A percentile compares a stretch with the other conserved stretches of the same genome.
These are phyloP conservation scores for Nepenthes alata DNA, from an alignment of 179 eudicot genomes.

Conservation along the genomic window DNA sequence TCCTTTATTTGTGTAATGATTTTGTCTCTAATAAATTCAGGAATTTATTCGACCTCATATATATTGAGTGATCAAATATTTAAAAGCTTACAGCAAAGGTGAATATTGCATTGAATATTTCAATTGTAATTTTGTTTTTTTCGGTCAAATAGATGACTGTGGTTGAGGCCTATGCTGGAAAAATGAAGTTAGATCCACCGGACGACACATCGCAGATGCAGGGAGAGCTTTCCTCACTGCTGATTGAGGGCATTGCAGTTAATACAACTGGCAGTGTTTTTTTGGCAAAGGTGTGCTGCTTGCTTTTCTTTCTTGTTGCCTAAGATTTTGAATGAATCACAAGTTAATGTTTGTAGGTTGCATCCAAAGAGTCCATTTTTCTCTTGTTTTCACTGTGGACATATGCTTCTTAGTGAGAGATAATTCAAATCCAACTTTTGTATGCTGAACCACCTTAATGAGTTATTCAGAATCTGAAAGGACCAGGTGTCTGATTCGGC, in stretches of 20 bases:
- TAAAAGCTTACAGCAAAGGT: background rate
- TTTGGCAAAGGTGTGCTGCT: conserved; percentile 42
- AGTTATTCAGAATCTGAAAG: no score
- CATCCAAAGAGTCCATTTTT: no score
- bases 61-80: background rate
- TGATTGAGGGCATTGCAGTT: conserved; percentile 70
- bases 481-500: no score
- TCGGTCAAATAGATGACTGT: conserved; percentile 60
- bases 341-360: no score
- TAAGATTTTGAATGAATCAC: no score
- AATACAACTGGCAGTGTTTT: conserved; percentile 87
- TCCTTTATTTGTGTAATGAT: background rate
- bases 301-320: conserved; percentile 1
- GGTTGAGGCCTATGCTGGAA: conserved; percentile 74
- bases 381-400: no score
- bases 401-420: no score
- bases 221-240: conserved; percentile 31
- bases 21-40: background rate
- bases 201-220: conserved; percentile 35
- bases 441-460: no score
- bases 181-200: conserved; percentile 46
- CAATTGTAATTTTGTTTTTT: background rate
- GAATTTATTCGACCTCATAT: background rate
- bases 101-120: background rate
- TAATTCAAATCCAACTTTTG: no score